Conservation (phyloP, 176 grass and related monocot genomes). For the Themeda triandra region DNA sequence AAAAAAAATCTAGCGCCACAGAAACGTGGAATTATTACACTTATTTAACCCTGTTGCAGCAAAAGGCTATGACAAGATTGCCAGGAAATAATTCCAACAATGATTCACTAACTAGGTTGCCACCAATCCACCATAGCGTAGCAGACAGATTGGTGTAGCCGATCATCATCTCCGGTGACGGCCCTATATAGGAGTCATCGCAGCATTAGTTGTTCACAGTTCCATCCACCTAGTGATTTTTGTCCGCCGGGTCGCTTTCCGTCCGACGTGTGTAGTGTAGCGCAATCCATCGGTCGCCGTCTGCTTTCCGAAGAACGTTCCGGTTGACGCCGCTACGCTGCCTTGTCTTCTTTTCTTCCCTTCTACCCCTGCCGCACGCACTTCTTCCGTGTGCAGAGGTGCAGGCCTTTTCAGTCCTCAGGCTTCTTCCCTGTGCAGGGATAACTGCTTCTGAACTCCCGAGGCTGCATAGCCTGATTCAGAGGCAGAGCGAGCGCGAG, state of each 20-base stretch:
- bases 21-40: neutral
- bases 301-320: conserved; percentile 7
- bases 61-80: neutral
- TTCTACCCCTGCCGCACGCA: neutral
- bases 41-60: neutral
- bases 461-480: neutral
- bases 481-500: neutral
- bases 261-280: conserved; percentile 16
- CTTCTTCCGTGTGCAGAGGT: neutral
- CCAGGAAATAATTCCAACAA: neutral
- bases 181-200: neutral
- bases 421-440: neutral
- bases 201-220: neutral
- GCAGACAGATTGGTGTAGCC: neutral
- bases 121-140: neutral
- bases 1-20: neutral
- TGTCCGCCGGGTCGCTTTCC: conserved; percentile 18
- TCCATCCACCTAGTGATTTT: neutral
- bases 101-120: no score
- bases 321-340: conserved; percentile 8
- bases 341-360: neutral
- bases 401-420: neutral
- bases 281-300: conserved; percentile 27
- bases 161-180: neutral
- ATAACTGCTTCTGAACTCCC: neutral